Evolutionary conservation across 805 yeast species (phyloP).

Genomic region (Vanderwaltozyma verrucispora): DNA sequence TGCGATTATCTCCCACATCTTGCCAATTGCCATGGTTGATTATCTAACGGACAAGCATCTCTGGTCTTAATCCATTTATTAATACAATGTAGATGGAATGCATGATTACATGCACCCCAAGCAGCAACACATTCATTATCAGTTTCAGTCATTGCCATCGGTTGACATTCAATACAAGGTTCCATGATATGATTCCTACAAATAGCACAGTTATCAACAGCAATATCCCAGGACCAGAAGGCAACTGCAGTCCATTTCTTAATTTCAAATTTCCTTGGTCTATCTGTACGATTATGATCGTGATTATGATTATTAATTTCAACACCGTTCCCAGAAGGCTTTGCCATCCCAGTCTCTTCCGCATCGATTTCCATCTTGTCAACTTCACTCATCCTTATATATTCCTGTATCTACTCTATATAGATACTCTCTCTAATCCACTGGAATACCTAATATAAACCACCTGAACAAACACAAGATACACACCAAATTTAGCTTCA

Average conservation of each 20-base stretch:
- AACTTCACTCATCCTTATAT: constrained; percentile 5
- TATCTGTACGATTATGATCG: too few species aligned
- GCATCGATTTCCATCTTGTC: constrained; percentile 21
- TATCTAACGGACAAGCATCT: constrained; percentile 94
- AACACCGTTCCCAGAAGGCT: constrained; percentile 1
- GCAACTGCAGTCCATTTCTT: constrained; percentile 99
- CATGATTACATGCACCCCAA: constrained; percentile 95
- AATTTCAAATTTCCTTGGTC: constrained; percentile 72
- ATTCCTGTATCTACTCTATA: too few species aligned
- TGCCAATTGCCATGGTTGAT: constrained; percentile 73
- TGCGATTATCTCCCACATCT: constrained; percentile 54
- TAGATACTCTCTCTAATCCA: too few species aligned
- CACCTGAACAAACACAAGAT: too few species aligned
- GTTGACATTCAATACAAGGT: constrained; percentile 94
- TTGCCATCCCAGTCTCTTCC: constrained; percentile 4
- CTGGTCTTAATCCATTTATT: constrained; percentile 91
- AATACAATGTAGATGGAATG: constrained; percentile 97
- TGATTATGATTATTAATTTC: too few species aligned
- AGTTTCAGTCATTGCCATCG: constrained; percentile 51
- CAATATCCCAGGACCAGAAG: constrained; percentile 99
- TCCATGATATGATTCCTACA: constrained; percentile 98
- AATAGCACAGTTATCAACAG: constrained; percentile 93
- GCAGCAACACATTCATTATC: constrained; percentile 84
- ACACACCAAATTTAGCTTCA: too few species aligned
- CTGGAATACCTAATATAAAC: too few species aligned